Base-by-base conservation (phyloP, 257 asterid species). In the Ehretia macrophylla region DNA sequence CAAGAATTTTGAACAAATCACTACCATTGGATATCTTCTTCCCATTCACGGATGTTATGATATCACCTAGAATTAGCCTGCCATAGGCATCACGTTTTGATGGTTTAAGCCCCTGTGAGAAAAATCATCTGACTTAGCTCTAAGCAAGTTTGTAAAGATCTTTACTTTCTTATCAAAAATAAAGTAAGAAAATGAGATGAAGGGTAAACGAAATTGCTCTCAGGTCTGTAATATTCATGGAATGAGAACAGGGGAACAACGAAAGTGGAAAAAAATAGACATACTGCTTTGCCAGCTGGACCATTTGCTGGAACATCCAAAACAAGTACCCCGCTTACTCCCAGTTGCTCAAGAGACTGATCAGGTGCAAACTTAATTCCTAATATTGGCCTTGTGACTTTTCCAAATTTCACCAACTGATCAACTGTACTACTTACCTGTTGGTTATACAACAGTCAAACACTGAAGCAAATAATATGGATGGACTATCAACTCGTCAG, bases 221-320 rank as follows among this genome's bases (percentile, higher is more conserved):
- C 58, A 21, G 61, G 63, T 20, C 8, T 16, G 21, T 55, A 22
- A 59, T 10, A 39, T 44, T 19, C 10, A 18, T 56, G 32, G 14
- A 42, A 14, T 4, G 47, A 27, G 3, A 27, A 27, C 35, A 27
- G 35, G 35, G 4, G 47, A 42, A 42, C 8, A 42, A 42, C 16
- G 12, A 42, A 10, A 42, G 16, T 14, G 16, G 23, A 14, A 32
- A 58, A 51, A 14, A 72, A 65, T 2, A 35, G 21, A 67, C 95
- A 40, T 86, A 93, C 97, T 16, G 99, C 99, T 93, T 93, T 93
- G 78, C 99, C 99, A 37, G 99, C 99, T 17, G 99, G 99, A 61
- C 96, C 96, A 68, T 83, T 71, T 42, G 81, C 71, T 60, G 97
- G 99, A 77, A 97, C 99, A 66, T 93, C 99, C 73, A 93, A 58